Evolutionary conservation across 2,329 filamentous ascomycete species (phyloP).

Genomic region (Trichophyton rubrum): DNA sequence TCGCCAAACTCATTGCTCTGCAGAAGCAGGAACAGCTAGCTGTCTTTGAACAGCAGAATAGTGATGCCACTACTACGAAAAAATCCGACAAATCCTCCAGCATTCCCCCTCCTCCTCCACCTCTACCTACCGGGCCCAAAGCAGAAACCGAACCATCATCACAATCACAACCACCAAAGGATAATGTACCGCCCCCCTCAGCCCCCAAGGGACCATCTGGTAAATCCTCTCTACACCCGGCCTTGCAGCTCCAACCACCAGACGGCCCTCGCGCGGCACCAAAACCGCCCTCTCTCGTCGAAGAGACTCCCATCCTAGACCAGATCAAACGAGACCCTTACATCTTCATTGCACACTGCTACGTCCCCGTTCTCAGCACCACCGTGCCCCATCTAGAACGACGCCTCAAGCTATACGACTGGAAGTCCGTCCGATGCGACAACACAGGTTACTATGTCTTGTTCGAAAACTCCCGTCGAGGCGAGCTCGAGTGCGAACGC

Average conservation of each 20-base stretch:
- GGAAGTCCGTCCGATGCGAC: conserved; percentile 73
- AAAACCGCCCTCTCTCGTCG: conserved; percentile 42
- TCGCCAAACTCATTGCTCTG: conserved; percentile 60
- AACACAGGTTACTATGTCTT: conserved; percentile 78
- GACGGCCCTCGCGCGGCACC: conserved; percentile 25
- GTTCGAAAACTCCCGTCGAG: conserved; percentile 67
- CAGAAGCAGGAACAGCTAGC: conserved; percentile 34
- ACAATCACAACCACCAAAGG: not conserved
- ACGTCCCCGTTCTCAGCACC: conserved; percentile 72
- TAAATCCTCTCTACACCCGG: conserved; percentile 26
- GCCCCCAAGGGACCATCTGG: conserved; percentile 76
- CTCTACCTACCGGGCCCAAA: conserved; percentile 1
- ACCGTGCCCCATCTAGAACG: conserved; percentile 87
- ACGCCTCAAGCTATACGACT: conserved; percentile 67
- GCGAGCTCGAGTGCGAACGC: conserved; percentile 66
- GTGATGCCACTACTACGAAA: conserved; percentile 10
- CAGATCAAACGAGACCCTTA: conserved; percentile 72
- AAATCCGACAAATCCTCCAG: not conserved
- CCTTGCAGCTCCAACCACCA: conserved; percentile 11
- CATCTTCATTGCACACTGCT: conserved; percentile 75
- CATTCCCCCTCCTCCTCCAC: not conserved
- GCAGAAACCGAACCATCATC: conserved; percentile 3
- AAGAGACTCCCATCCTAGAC: conserved; percentile 52
- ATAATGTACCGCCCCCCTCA: conserved; percentile 54
- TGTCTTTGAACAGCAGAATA: conserved; percentile 14